Evolutionary conservation across 495 filamentous ascomycete species (phyloP).

Genomic region (Penicillium lagena): DNA sequence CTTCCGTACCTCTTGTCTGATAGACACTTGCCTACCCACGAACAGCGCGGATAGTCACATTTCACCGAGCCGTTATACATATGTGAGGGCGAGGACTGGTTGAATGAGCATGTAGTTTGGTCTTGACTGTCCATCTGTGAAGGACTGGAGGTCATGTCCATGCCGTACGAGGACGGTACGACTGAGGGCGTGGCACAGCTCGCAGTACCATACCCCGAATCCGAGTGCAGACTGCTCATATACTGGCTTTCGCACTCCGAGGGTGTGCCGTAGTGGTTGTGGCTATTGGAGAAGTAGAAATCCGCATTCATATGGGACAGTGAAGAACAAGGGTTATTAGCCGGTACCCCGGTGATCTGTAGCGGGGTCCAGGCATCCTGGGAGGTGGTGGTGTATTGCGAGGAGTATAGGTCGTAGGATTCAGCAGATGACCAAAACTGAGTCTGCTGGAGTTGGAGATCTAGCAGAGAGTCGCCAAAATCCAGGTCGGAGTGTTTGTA

Average conservation of each 20-base stretch:
- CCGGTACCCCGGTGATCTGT: constrained; percentile 27
- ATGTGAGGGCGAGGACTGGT: constrained; percentile 9
- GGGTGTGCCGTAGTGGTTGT: constrained; percentile 25
- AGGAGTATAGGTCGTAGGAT: constrained; percentile 15
- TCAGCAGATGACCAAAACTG: constrained; percentile 5
- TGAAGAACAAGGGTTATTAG: neutral
- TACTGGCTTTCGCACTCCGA: constrained; percentile 54
- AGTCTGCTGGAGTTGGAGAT: constrained; percentile 10
- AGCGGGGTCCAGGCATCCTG: constrained; percentile 37
- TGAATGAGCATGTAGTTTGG: neutral
- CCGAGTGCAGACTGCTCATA: constrained; percentile 38
- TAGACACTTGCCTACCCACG: constrained; percentile 35
- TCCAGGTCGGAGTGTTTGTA: constrained; percentile 11
- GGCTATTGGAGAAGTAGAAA: constrained; percentile 18
- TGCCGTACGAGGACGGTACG: constrained; percentile 19
- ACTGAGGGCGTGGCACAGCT: constrained; percentile 43
- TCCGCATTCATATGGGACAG: constrained; percentile 18
- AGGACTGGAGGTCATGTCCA: constrained; percentile 26
- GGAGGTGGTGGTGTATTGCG: constrained; percentile 19
- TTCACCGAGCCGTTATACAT: constrained; percentile 16
- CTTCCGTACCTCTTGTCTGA: constrained; percentile 32
- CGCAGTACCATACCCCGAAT: constrained; percentile 59
- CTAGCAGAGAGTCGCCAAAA: constrained; percentile 23
- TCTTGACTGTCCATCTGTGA: constrained; percentile 14
- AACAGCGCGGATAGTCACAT: constrained; percentile 29